These are phyloP conservation scores for Fusarium clavum DNA, from an alignment of 2,329 filamentous ascomycete genomes.

Conservation along the genomic window DNA sequence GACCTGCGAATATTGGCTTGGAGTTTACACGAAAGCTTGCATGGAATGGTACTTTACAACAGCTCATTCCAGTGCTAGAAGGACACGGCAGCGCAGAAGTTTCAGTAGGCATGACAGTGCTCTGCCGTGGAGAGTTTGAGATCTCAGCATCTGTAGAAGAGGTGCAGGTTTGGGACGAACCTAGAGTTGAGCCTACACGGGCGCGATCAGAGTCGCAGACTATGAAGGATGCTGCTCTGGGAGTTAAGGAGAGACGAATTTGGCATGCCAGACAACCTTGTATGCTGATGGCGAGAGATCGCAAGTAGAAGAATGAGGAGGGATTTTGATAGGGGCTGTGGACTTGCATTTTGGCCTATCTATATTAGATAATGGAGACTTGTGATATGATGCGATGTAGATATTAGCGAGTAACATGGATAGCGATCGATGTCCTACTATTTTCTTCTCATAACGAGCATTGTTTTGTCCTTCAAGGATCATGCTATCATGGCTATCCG, in stretches of 20 bases:
- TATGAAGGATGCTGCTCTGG: constrained; percentile 69
- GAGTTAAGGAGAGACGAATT: constrained; percentile 69
- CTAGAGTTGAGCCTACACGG: constrained; percentile 49
- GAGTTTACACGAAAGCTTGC: constrained; percentile 85
- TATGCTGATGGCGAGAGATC: constrained; percentile 65
- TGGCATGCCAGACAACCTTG: constrained; percentile 73
- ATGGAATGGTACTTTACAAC: constrained; percentile 88
- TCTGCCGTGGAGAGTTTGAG: constrained; percentile 86
- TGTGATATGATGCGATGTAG: constrained; percentile 20
- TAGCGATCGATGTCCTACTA: constrained; percentile 19
- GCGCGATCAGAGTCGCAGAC: constrained; percentile 65
- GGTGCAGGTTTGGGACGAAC: constrained; percentile 65
- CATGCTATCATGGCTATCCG: background rate
- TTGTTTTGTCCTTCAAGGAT: background rate
- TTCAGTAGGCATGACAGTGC: constrained; percentile 75
- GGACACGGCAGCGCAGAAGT: constrained; percentile 70
- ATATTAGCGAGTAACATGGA: constrained; percentile 24
- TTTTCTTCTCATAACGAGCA: background rate
- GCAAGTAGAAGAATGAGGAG: constrained; percentile 34
- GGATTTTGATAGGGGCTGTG: constrained; percentile 5
- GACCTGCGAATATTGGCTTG: constrained; percentile 77
- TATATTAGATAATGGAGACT: constrained; percentile 22
- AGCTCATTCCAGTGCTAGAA: constrained; percentile 71
- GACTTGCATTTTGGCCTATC: constrained; percentile 1
- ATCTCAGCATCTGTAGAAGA: constrained; percentile 86